Evolutionary conservation across 1,284 basidiomycete genomes (phyloP).

Genomic region (Bondarzewia mesenterica): DNA sequence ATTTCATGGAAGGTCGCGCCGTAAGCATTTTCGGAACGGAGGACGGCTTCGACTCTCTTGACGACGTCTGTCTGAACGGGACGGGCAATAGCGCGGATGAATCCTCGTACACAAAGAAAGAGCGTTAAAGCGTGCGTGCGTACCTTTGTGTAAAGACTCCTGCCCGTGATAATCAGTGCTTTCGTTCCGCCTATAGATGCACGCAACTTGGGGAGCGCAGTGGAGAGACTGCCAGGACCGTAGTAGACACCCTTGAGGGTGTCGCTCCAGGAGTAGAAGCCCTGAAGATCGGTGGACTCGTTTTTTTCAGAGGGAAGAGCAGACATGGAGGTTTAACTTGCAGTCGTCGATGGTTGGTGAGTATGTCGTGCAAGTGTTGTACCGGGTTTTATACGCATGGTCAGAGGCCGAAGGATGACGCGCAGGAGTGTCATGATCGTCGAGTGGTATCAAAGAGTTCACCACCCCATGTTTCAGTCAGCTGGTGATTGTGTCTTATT

Average conservation of each 20-base stretch:
- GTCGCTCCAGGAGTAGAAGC: conserved; percentile 56
- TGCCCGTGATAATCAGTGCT: conserved; percentile 66
- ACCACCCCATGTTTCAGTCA: too few species aligned
- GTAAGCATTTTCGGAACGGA: conserved; percentile 47
- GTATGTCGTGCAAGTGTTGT: background rate
- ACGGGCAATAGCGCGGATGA: too few species aligned
- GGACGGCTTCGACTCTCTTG: conserved; percentile 45
- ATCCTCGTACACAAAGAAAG: too few species aligned
- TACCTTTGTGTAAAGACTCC: conserved; percentile 58
- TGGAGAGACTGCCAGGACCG: conserved; percentile 54
- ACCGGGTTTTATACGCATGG: background rate
- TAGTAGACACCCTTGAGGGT: conserved; percentile 59
- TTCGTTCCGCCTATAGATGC: conserved; percentile 45
- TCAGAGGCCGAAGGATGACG: too few species aligned
- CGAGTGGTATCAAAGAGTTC: too few species aligned
- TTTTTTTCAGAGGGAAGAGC: conserved; percentile 6
- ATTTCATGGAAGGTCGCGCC: conserved; percentile 69
- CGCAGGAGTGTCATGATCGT: too few species aligned
- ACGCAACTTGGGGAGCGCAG: conserved; percentile 56
- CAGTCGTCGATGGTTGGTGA: too few species aligned
- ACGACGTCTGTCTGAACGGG: conserved; percentile 67
- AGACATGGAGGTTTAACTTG: conserved; percentile 1
- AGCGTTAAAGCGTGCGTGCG: conserved; percentile 1
- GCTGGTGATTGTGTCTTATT: too few species aligned
- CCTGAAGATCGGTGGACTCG: conserved; percentile 21